Evolutionary conservation across 768 basidiomycete species (phyloP).

Genomic region (Lactarius hatsudake): DNA sequence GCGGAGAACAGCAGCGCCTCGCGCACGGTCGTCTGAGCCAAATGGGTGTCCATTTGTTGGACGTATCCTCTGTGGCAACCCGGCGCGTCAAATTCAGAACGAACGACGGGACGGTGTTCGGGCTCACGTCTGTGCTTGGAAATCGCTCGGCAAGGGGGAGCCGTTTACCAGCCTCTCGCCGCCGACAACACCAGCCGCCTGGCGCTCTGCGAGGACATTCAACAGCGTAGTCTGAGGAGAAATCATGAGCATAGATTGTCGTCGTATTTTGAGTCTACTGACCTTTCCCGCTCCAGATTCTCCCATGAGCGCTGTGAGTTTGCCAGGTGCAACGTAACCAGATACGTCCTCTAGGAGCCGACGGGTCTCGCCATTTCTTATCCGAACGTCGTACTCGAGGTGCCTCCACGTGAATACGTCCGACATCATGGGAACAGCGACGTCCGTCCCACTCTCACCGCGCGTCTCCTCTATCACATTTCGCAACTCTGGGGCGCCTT

Average conservation of each 20-base stretch:
- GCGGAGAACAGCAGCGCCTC: constrained; percentile 83
- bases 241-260: neutral
- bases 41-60: constrained; percentile 83
- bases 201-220: constrained; percentile 46
- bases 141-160: constrained; percentile 44
- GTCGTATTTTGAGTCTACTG: neutral
- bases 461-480: constrained; percentile 5
- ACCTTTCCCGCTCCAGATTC: constrained; percentile 52
- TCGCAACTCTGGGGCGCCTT: neutral
- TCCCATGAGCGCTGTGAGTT: constrained; percentile 75
- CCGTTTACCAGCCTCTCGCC: constrained; percentile 49
- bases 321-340: constrained; percentile 81
- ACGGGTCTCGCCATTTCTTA: constrained; percentile 43
- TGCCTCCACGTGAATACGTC: constrained; percentile 81
- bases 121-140: constrained; percentile 53
- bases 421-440: constrained; percentile 33
- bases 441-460: constrained; percentile 16
- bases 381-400: constrained; percentile 62
- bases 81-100: constrained; percentile 19
- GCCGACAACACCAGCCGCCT: constrained; percentile 38
- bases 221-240: constrained; percentile 46
- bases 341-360: constrained; percentile 68
- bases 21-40: constrained; percentile 70
- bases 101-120: constrained; percentile 37
- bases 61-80: constrained; percentile 61